phyloP scores from a whole-genome alignment of 345 rosid species.

The Camelina laxa region DNA sequence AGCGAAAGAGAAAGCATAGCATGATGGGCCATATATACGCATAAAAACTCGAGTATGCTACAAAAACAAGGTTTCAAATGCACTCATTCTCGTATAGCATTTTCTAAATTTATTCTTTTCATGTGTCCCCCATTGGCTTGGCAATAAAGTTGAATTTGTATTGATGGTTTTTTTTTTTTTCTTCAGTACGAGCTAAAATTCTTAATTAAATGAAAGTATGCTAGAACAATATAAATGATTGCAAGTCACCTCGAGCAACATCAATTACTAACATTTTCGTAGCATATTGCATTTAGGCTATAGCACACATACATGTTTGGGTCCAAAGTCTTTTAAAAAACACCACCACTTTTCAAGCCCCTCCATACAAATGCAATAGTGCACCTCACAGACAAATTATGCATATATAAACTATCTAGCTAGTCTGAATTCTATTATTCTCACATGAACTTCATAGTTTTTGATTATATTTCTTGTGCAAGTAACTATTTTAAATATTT shows the following conservation, averaged over 20 bases:
- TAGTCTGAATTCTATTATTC: background rate
- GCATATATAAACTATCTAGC: background rate
- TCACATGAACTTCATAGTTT: background rate
- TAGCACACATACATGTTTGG: background rate
- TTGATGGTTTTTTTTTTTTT: slow-evolving; percentile 27
- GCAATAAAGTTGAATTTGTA: slow-evolving; percentile 33
- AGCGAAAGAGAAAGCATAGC: slow-evolving; percentile 30
- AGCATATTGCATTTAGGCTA: background rate
- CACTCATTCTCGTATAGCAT: slow-evolving; percentile 35
- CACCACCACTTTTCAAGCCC: background rate
- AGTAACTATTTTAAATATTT: too few species aligned
- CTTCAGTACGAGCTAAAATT: slow-evolving; percentile 13
- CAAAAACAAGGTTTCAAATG: slow-evolving; percentile 43
- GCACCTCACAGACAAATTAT: background rate
- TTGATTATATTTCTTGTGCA: background rate
- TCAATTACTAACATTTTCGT: background rate
- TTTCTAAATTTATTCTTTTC: slow-evolving; percentile 35
- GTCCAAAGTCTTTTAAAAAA: background rate
- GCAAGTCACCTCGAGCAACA: slow-evolving; percentile 12
- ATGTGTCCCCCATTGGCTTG: slow-evolving; percentile 41
- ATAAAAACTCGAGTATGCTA: slow-evolving; percentile 35
- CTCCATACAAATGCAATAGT: background rate
- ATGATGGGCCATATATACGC: slow-evolving; percentile 29
- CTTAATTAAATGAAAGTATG: slow-evolving; percentile 20
- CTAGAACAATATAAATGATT: slow-evolving; percentile 15